Evolutionary conservation across 1,284 basidiomycete genomes (phyloP), one percentile per base, ranked within the genome.

Genomic region (Schizophyllum amplum): DNA sequence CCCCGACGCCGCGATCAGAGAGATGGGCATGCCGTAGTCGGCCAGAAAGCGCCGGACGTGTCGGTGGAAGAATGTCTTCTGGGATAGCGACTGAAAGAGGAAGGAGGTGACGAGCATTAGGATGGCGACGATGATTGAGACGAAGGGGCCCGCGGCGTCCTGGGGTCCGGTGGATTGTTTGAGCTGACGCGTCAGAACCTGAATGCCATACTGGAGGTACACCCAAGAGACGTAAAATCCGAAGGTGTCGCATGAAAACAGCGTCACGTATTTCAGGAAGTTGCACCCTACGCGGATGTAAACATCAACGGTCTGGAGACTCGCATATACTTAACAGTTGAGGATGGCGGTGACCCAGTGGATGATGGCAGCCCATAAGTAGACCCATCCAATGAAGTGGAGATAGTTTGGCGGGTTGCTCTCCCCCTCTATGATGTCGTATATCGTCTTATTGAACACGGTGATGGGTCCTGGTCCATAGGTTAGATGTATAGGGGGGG

Each of bases 201-300:
- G 91, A 9, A 92, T 82, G 20, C 92, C 91, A 60, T 93, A 93
- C 71, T 94, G 88, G n/a, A 94, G 80, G 65, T 94, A 95, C 1
- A 94, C 85, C 83, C 84, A 87, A 15, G 84, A 84, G 4, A 94
- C 91, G 67, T 94, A 94, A 70, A 95, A 94, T 2, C 94, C 93
- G 66, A 96, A 96, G 0, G 94, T 97, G 63, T 97, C 92, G 66
- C 92, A 94, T 1, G 93, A 91, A 75, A 98, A 90, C 13, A 92
- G 78, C 0, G 94, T 95, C 24, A 96, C 91, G 66, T 92, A 94
- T 78, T 81, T 83, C 33, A 94, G 76, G 60, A 90, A 87, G 65
- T 90, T 87, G 63, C 88, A 90, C 75, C 83, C 92, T 93, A n/a
- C n/a, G n/a, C n/a, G n/a, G n/a, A n/a, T n/a, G n/a, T n/a, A n/a